Evolutionary conservation across 345 rosid genomes (phyloP), one percentile per base, ranked within the genome.

Genomic region (Populus nigra): DNA sequence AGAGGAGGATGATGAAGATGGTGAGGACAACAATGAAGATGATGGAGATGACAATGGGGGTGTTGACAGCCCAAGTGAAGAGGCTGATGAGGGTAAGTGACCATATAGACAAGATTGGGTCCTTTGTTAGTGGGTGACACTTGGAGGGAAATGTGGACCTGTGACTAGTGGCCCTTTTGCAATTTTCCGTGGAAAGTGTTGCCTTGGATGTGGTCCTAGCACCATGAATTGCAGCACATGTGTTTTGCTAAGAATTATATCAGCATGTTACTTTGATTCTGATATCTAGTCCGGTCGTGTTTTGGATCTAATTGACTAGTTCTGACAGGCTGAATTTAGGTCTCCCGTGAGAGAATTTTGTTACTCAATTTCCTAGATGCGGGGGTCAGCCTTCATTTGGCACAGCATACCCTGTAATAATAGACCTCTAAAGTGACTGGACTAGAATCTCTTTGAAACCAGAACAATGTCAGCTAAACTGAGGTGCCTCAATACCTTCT

Each of bases 41-140:
- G 82, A 50, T 20, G 76, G 73, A 71, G 69, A 71, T 65, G 61
- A 73, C 23, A 72, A 73, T 31, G 76, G 49, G 23, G 78, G 74
- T 70, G 79, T 65, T 62, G 81, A 65, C 3, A 71, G 73, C 65
- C 73, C 75, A 55, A 77, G 89, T 79, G 91, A 88, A 57, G 91
- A 88, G 49, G 29, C 36, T 5, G 77, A 84, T 43, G 89, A 84
- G 75, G 94, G 90, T 90, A 77, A 85, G 82, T 76, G n/a, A 74
- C 61, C 18, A 20, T 55, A 68, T 15, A 16, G 35, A 31, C 36
- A 39, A 61, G n/a, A 31, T 43, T 5, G 73, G 61, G 62, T 49
- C 20, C 38, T 59, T 55, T 65, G 59, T 39, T 57, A 63, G 23
- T 66, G 55, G 62, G 39, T 36, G 41, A 31, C 20, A 29, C 41